Percentiles rank a stretch among this genome's conserved stretches.
These are phyloP conservation scores for Hymenoscyphus albidus DNA, from an alignment of 2,329 filamentous ascomycete species.

Conservation along the genomic window DNA sequence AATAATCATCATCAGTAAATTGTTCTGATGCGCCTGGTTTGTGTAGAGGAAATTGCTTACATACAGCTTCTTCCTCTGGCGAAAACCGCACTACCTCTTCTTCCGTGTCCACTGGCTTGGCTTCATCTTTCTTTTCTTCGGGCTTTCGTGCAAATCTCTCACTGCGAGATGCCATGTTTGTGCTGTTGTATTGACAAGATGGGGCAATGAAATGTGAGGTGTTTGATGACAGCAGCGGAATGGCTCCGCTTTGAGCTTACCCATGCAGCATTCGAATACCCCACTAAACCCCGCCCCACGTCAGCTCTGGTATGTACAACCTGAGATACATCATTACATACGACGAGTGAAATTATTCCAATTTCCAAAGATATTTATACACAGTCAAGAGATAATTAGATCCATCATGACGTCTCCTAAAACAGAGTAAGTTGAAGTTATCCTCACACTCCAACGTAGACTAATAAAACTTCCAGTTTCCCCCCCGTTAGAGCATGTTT, in stretches of 20 bases:
- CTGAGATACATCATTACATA: not conserved
- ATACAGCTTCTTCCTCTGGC: constrained; percentile 42
- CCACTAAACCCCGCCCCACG: not conserved
- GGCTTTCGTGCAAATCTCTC: constrained; percentile 33
- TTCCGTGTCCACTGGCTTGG: constrained; percentile 15
- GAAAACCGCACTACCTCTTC: constrained; percentile 37
- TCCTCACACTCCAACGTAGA: not conserved
- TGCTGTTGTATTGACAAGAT: not conserved
- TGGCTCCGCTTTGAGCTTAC: constrained; percentile 5
- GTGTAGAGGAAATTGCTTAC: constrained; percentile 11
- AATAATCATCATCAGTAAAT: not conserved
- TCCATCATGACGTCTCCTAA: constrained; percentile 16
- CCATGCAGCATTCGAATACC: not conserved
- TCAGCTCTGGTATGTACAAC: not conserved
- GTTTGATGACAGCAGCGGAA: constrained; percentile 6
- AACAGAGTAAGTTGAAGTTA: constrained; percentile 21
- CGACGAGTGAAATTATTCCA: not conserved
- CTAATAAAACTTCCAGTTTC: constrained; percentile 49
- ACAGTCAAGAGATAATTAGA: not conserved
- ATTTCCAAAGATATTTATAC: not conserved
- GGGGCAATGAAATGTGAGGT: not conserved
- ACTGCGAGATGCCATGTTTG: constrained; percentile 31
- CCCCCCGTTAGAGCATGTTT: constrained; percentile 84
- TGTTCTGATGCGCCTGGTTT: not conserved
- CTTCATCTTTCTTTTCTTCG: constrained; percentile 16